Evolutionary conservation across 306 rosid species (phyloP).

Genomic region (Cucurbita maxima): DNA sequence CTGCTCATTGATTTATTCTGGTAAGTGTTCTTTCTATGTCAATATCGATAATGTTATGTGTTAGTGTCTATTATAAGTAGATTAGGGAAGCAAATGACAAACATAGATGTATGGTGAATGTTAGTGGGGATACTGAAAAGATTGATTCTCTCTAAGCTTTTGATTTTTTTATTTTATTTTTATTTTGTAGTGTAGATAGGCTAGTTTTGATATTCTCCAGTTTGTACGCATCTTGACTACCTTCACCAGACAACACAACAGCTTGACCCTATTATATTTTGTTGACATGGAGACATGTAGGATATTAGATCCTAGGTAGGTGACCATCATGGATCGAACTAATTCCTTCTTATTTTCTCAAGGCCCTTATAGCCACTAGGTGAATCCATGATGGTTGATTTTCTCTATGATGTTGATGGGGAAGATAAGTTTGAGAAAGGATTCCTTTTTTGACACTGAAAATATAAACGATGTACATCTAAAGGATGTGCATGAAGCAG

Average conservation of each 20-base stretch:
- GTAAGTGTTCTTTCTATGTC: constrained; percentile 17
- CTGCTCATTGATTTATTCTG: constrained; percentile 50
- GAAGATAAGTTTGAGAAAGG: not conserved
- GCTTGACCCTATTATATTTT: too few relatives aligned
- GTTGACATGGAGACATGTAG: too few relatives aligned
- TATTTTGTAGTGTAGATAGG: not conserved
- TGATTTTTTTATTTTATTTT: not conserved
- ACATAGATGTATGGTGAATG: not conserved
- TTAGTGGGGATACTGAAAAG: not conserved
- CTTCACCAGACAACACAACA: too few relatives aligned
- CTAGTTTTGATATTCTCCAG: not conserved
- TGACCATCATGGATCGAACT: too few relatives aligned
- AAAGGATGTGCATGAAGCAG: not conserved
- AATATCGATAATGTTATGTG: not conserved
- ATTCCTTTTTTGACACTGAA: not conserved
- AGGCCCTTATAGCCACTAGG: too few relatives aligned
- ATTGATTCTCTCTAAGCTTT: not conserved
- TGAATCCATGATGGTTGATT: too few relatives aligned
- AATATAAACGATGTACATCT: not conserved
- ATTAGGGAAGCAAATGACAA: not conserved
- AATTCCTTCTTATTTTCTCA: too few relatives aligned
- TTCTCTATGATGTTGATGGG: not conserved
- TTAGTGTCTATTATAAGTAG: not conserved
- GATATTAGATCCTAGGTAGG: too few relatives aligned
- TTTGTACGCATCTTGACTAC: too few relatives aligned